Evolutionary conservation across 1,284 basidiomycete species (phyloP).

Genomic region (Cystobasidiaceae sp.): DNA sequence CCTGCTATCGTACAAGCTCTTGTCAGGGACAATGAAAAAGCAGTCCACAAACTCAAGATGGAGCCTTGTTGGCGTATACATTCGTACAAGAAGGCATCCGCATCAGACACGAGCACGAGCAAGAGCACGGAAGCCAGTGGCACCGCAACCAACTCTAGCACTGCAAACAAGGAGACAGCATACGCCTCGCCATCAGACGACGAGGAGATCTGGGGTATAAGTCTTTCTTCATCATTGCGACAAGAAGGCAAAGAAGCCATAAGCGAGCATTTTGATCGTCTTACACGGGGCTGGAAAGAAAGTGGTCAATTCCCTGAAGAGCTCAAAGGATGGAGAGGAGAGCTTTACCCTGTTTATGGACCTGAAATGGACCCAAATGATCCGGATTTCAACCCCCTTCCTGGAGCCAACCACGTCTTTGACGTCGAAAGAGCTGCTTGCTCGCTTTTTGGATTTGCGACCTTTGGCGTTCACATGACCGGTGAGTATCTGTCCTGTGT

Average conservation of each 20-base stretch:
- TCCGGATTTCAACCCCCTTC: constrained; percentile 32
- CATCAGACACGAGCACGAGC: not conserved
- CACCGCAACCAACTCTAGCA: not conserved
- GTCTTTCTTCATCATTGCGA: constrained; percentile 38
- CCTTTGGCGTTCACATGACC: constrained; percentile 79
- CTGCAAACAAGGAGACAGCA: not conserved
- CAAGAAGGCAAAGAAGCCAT: constrained; percentile 37
- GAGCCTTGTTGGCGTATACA: constrained; percentile 26
- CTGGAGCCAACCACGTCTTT: constrained; percentile 63
- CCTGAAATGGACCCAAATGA: constrained; percentile 51
- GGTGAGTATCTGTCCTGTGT: constrained; percentile 39
- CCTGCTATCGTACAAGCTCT: constrained; percentile 37
- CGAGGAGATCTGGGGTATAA: constrained; percentile 24
- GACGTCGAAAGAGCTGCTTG: constrained; percentile 83
- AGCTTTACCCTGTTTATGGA: constrained; percentile 74
- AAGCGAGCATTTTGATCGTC: constrained; percentile 44
- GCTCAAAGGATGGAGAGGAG: constrained; percentile 68
- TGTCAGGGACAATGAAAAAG: constrained; percentile 22
- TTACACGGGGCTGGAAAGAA: constrained; percentile 46
- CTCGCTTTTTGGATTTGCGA: constrained; percentile 80
- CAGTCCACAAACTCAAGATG: constrained; percentile 12
- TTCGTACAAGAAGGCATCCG: not conserved
- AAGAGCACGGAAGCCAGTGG: not conserved
- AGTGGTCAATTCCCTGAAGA: constrained; percentile 46
- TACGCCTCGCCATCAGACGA: not conserved